Evolutionary conservation across 768 basidiomycete species (phyloP).

Genomic region (Tricholoma saponaceum): DNA sequence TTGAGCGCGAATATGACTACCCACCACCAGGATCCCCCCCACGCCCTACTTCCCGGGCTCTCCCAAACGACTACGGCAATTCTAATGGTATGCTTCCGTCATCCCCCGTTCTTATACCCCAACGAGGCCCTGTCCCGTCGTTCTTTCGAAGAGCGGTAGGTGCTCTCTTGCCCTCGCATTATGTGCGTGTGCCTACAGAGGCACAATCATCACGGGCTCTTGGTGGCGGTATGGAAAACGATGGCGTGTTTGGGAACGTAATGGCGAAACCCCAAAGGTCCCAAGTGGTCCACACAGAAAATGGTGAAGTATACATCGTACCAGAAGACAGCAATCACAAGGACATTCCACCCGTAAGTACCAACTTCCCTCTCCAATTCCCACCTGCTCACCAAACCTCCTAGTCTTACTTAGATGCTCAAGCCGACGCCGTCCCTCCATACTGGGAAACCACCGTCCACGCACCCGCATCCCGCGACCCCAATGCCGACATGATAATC

Average conservation of each 20-base stretch:
- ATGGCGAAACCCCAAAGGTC: conserved; percentile 74
- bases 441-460: conserved; percentile 98
- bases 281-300: conserved; percentile 40
- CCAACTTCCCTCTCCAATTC: not conserved
- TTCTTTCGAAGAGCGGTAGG: conserved; percentile 59
- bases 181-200: conserved; percentile 46
- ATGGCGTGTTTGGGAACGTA: conserved; percentile 95
- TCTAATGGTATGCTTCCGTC: conserved; percentile 63
- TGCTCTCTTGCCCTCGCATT: conserved; percentile 62
- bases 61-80: conserved; percentile 69
- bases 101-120: conserved; percentile 35
- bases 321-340: conserved; percentile 76
- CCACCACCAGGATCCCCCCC: conserved; percentile 82
- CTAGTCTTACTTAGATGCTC: conserved; percentile 83
- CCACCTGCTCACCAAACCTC: not conserved
- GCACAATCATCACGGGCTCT: conserved; percentile 28
- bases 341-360: conserved; percentile 80
- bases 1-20: conserved; percentile 70
- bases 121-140: conserved; percentile 33
- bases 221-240: conserved; percentile 80
- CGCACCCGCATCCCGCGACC: conserved; percentile 55
- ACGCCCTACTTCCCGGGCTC: conserved; percentile 46
- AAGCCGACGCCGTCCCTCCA: conserved; percentile 85
- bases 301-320: conserved; percentile 57
- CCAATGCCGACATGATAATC: conserved; percentile 65